Base-by-base conservation (phyloP, 2,329 filamentous ascomycete species). In the Celoporthe dispersa region DNA sequence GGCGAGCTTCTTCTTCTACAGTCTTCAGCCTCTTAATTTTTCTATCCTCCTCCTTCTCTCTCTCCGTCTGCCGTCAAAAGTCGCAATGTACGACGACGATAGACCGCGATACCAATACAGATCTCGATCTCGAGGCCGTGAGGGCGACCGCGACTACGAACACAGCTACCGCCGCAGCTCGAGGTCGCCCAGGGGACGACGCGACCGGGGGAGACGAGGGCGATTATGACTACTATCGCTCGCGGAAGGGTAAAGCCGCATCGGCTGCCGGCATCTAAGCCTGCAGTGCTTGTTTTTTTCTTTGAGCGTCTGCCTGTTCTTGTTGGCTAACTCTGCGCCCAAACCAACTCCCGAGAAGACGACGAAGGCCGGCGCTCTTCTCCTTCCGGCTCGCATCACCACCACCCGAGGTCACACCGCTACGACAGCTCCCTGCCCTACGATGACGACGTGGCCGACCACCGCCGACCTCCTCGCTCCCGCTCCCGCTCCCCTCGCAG, bases 31-130 rank as follows among this genome's bases (percentile, higher is more conserved):
- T 25, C 35, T 19, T 14, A 31, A 39, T 39, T 12, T 5, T 9
- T 51, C 31, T 31, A 7, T 14, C 35, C 44, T 60, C 4, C 31
- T 68, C 37, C 62, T 9, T 33, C 48, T 66, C 70, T 74, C 53
- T 31, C 25, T 31, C 19, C 53, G 7, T 19, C 53, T 55, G 25
- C 75, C 75, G 62, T 71, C 25, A 5, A 2, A 2, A 41, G 35
- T 76, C 72, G 76, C 74, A 71, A 86, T 87, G 84, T 80, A 81
- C 77, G 82, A 85, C 75, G 80, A 84, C 67, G 77, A 82, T 68
- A 73, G 74, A 67, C 72, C 77, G 68, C 76, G 75, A 73, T 77
- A 77, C 69, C 75, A 78, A 68, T 70, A 73, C 65, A 72, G 73
- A 59, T 73, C 76, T 69, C 77, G 75, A 74, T 76, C 78, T 68